Conservation (phyloP, 257 asterid genomes). For the Marsdenia floribunda region DNA sequence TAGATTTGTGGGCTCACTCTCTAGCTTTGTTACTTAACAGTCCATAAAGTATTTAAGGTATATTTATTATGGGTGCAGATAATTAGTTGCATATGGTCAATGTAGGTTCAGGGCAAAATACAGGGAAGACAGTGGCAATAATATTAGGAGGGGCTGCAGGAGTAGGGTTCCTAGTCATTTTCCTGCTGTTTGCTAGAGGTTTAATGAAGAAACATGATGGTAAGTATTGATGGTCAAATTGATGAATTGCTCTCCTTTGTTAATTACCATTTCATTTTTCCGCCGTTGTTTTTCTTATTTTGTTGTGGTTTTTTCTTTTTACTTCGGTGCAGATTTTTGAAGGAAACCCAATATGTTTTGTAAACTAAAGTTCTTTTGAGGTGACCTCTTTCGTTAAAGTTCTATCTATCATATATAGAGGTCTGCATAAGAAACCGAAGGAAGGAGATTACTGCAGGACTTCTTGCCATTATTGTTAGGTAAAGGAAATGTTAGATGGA, state of each 20-base stretch:
- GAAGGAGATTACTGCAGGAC: slow-evolving; percentile 12
- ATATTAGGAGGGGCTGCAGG: slow-evolving; percentile 99
- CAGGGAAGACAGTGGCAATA: slow-evolving; percentile 93
- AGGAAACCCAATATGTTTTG: slow-evolving; percentile 22
- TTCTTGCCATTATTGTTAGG: slow-evolving; percentile 16
- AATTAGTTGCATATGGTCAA: slow-evolving; percentile 24
- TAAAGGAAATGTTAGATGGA: slow-evolving; percentile 20
- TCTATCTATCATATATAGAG: slow-evolving; percentile 7
- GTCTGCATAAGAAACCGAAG: background rate
- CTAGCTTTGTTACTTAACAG: slow-evolving; percentile 20
- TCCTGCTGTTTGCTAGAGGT: slow-evolving; percentile 69
- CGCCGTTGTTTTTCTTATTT: slow-evolving; percentile 10
- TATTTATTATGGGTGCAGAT: slow-evolving; percentile 9
- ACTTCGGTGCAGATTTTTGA: slow-evolving; percentile 40
- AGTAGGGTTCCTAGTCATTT: slow-evolving; percentile 80
- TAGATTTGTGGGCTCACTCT: slow-evolving; percentile 43
- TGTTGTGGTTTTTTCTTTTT: slow-evolving; percentile 6
- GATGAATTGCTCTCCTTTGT: background rate
- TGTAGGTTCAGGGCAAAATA: slow-evolving; percentile 70
- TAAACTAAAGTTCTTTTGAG: slow-evolving; percentile 18
- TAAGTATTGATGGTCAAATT: slow-evolving; percentile 23
- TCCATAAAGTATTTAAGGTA: slow-evolving; percentile 2
- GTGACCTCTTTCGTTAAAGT: slow-evolving; percentile 17
- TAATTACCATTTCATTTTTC: slow-evolving; percentile 2
- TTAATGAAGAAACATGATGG: slow-evolving; percentile 89